Percentiles rank a stretch among this genome's conserved stretches.
These are phyloP conservation scores for Bimuria novae-zelandiae DNA, from an alignment of 2,329 filamentous ascomycete species.

Conservation along the genomic window DNA sequence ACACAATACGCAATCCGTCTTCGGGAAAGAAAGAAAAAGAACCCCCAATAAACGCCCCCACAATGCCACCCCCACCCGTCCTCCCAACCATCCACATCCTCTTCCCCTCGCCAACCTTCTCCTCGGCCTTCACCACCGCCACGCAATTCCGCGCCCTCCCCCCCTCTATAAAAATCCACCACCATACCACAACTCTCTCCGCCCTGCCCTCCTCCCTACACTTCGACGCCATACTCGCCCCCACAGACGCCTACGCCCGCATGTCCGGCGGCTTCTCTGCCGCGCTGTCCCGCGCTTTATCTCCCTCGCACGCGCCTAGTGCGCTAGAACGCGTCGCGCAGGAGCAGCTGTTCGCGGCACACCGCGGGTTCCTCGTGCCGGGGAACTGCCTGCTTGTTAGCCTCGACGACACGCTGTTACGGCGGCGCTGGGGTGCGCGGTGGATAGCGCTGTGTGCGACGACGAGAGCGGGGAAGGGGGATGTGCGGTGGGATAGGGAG, in stretches of 20 bases:
- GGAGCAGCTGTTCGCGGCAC: slow-evolving; percentile 51
- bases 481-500: slow-evolving; percentile 56
- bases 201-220: slow-evolving; percentile 40
- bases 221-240: slow-evolving; percentile 59
- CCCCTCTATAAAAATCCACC: slow-evolving; percentile 34
- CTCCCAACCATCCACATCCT: slow-evolving; percentile 52
- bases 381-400: slow-evolving; percentile 56
- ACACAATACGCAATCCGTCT: neutral
- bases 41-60: no score
- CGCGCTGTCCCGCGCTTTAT: slow-evolving; percentile 56
- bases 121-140: slow-evolving; percentile 49
- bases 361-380: slow-evolving; percentile 57
- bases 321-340: slow-evolving; percentile 56
- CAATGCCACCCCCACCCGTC: neutral
- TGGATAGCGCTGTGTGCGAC: slow-evolving; percentile 59
- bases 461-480: slow-evolving; percentile 55
- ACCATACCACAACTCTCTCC: slow-evolving; percentile 49
- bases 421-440: slow-evolving; percentile 46
- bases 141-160: slow-evolving; percentile 38
- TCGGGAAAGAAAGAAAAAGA: no score
- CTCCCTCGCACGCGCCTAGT: slow-evolving; percentile 53
- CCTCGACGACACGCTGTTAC: slow-evolving; percentile 48
- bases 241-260: slow-evolving; percentile 59
- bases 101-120: slow-evolving; percentile 47
- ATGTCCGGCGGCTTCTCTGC: slow-evolving; percentile 61